Base-by-base conservation (phyloP, 192 early-diverging fungal genomes). In the Kickxella alabastrina region DNA sequence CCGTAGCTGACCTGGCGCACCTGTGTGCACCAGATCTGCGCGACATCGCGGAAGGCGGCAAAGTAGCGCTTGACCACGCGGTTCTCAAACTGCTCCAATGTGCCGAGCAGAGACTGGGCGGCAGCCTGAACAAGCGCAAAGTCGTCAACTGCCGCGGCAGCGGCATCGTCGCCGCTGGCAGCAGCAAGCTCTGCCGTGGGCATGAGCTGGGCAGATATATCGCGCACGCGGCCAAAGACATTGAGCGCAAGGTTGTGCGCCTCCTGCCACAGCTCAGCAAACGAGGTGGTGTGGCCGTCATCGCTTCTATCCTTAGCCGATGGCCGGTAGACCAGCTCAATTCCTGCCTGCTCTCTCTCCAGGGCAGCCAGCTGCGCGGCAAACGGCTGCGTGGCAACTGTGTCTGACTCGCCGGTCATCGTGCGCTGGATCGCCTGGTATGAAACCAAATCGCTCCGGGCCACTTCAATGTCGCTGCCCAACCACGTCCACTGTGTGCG, bases 401-500 rank as follows among this genome's bases (percentile, higher is more conserved):
- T 62, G 9, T 31, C 59, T 21, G 42, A 21, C 15, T 82, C 79
- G 39, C 89, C 88, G 3, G 85, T 89, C 51, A 81, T 81, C 15
- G 58, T 51, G 18, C 48, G 66, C 59, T 88, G 86, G 31, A 90
- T 80, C 2, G 57, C 36, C 14, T 58, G 24, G 23, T 79, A 75
- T 1, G 87, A 81, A 2, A 76, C 59, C 12, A 92, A 80, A 32
- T 88, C 82, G 4, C 78, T 71, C 13, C 68, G 52, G 2, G 82
- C 45, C 0, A 54, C 35, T 7, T 62, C 53, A 12, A 80, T 63
- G 37, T 86, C 83, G 43, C 75, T 54, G 31, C 76, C 76, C 14
- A 92, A 62, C 44, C 86, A 83, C 25, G 79, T 57, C 42, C 86
- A 77, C 59, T 81, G 83, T 9, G 85, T 65, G 17, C 81, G 79